phyloP scores from a whole-genome alignment of 1,284 basidiomycete species.

The Schizopora paradoxa region DNA sequence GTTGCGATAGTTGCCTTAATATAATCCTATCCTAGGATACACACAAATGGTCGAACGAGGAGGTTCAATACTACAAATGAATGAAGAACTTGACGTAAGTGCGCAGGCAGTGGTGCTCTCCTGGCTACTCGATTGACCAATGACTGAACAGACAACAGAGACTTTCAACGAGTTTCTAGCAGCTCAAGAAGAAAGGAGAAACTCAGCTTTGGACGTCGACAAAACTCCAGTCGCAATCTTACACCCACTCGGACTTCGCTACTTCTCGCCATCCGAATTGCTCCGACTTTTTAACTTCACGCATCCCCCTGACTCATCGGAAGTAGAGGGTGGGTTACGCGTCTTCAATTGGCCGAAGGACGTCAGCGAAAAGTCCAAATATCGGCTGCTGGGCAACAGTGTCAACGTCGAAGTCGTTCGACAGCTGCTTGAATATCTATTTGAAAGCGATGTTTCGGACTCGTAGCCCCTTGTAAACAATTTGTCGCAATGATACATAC shows the following conservation, averaged over 20 bases:
- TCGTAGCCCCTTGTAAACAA: too few relatives aligned
- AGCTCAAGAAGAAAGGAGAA: conserved; percentile 30
- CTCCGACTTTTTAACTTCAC: conserved; percentile 63
- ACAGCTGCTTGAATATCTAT: conserved; percentile 50
- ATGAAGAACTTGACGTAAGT: conserved; percentile 56
- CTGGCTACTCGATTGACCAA: background rate
- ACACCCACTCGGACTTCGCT: conserved; percentile 54
- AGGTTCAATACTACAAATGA: conserved; percentile 70
- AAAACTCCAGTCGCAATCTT: conserved; percentile 47
- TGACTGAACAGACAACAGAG: conserved; percentile 61
- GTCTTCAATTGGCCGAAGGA: conserved; percentile 54
- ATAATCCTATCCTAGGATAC: conserved; percentile 44
- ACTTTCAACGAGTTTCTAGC: conserved; percentile 55
- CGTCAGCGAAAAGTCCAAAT: conserved; percentile 60
- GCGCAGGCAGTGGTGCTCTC: conserved; percentile 4
- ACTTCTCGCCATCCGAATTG: conserved; percentile 67
- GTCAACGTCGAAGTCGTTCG: conserved; percentile 68
- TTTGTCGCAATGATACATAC: too few relatives aligned
- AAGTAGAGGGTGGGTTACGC: conserved; percentile 7
- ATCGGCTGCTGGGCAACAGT: conserved; percentile 73
- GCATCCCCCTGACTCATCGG: conserved; percentile 17
- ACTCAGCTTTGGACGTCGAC: too few relatives aligned
- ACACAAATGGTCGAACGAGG: conserved; percentile 68
- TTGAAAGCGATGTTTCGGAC: conserved; percentile 21
- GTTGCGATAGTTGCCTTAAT: conserved; percentile 1